phyloP scores from a whole-genome alignment of 768 basidiomycete species.

The Suillus alpinus region DNA sequence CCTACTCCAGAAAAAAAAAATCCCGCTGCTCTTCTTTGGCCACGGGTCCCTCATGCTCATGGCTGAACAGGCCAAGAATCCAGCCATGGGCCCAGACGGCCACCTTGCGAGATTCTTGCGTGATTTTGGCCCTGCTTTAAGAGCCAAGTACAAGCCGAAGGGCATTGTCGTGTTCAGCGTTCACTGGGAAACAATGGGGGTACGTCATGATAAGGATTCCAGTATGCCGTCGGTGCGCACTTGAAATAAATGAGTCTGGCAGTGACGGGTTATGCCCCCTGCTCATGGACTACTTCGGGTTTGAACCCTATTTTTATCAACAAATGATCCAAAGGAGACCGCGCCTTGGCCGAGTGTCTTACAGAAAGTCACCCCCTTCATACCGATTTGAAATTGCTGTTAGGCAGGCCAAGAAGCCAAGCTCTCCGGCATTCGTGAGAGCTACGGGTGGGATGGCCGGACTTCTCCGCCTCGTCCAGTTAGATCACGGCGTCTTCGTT shows the following conservation, averaged over 20 bases:
- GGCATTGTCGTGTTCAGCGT: too few relatives aligned
- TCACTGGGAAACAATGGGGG: too few relatives aligned
- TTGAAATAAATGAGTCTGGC: neutral
- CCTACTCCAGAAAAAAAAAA: conserved; percentile 51
- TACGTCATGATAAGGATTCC: too few relatives aligned
- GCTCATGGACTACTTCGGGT: conserved; percentile 72
- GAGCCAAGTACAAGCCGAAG: conserved; percentile 74
- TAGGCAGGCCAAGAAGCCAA: conserved; percentile 56
- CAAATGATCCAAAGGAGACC: conserved; percentile 64
- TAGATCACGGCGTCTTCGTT: conserved; percentile 79
- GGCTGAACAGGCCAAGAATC: neutral
- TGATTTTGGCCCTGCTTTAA: conserved; percentile 64
- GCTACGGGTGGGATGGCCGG: conserved; percentile 63
- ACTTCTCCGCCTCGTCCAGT: conserved; percentile 41
- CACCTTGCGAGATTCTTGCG: conserved; percentile 56
- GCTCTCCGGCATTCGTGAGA: conserved; percentile 45
- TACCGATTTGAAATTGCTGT: neutral
- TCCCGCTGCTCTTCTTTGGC: too few relatives aligned
- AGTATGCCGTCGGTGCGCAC: too few relatives aligned
- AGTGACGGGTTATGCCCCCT: conserved; percentile 79
- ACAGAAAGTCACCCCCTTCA: neutral
- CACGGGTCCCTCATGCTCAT: conserved; percentile 61
- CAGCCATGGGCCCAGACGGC: conserved; percentile 46
- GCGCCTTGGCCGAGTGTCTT: conserved; percentile 48
- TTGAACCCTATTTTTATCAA: conserved; percentile 54